Percentiles rank a stretch among this genome's conserved stretches.
These are phyloP conservation scores for Venturia pyrina DNA, from an alignment of 2,329 filamentous ascomycete species.

Conservation along the genomic window DNA sequence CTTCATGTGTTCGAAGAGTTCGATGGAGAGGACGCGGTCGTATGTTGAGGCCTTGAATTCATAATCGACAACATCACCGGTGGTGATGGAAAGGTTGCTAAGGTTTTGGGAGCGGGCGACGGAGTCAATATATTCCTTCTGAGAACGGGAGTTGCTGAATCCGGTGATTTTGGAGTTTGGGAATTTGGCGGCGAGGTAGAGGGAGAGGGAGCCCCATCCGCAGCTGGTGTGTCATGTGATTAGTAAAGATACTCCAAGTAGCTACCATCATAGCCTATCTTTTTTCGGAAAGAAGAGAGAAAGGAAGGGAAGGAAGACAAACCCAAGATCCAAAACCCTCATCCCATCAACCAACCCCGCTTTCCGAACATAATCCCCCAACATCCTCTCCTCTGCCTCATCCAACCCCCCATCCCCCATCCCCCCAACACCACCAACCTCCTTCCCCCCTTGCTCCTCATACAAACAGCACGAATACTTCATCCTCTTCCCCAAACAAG, in stretches of 20 bases:
- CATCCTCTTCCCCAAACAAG: slow-evolving; percentile 57
- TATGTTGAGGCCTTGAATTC: slow-evolving; percentile 50
- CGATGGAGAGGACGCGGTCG: slow-evolving; percentile 58
- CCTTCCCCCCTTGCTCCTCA: slow-evolving; percentile 46
- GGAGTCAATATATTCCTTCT: slow-evolving; percentile 56
- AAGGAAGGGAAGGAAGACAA: slow-evolving; percentile 16
- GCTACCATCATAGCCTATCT: no score
- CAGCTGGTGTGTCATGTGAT: slow-evolving; percentile 35
- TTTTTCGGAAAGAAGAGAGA: background rate
- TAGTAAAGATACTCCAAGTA: background rate
- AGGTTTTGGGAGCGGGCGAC: slow-evolving; percentile 47
- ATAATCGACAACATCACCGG: slow-evolving; percentile 56
- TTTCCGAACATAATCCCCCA: slow-evolving; percentile 51
- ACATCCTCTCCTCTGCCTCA: slow-evolving; percentile 58
- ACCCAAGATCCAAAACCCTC: slow-evolving; percentile 54
- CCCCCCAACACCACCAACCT: slow-evolving; percentile 53
- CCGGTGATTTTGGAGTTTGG: slow-evolving; percentile 53
- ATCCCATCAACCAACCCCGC: slow-evolving; percentile 51
- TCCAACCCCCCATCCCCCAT: slow-evolving; percentile 52
- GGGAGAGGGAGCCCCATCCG: slow-evolving; percentile 56
- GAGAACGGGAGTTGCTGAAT: slow-evolving; percentile 60
- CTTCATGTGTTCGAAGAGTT: slow-evolving; percentile 70
- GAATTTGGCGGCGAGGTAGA: slow-evolving; percentile 57
- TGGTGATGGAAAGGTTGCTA: slow-evolving; percentile 52
- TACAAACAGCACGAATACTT: slow-evolving; percentile 64